These are phyloP conservation scores for Clonostachys byssicola DNA, from an alignment of 2,329 filamentous ascomycete genomes.

Conservation along the genomic window DNA sequence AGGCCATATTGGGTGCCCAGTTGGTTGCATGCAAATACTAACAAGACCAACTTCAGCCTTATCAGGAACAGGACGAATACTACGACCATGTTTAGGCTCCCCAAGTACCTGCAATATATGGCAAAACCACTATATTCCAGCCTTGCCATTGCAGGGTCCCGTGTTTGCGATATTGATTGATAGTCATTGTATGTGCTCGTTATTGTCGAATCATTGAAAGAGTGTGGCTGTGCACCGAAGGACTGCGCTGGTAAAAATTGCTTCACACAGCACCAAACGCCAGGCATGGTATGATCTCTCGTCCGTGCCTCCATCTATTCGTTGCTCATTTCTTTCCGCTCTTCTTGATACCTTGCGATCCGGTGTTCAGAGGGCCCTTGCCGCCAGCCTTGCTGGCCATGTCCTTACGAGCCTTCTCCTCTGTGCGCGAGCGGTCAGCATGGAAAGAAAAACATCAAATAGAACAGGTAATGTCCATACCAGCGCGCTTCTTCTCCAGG, in stretches of 20 bases:
- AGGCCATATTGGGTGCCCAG: too few relatives aligned
- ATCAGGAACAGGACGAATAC: too few relatives aligned
- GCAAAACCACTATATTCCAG: too few relatives aligned
- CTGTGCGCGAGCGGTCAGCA: constrained; percentile 30
- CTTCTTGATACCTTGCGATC: constrained; percentile 92
- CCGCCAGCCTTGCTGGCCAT: constrained; percentile 76
- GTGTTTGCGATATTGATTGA: too few relatives aligned
- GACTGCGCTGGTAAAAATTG: neutral
- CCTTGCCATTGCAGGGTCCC: too few relatives aligned
- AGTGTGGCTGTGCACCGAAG: too few relatives aligned
- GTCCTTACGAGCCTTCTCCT: constrained; percentile 83
- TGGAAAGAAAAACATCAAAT: neutral
- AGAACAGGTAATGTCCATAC: constrained; percentile 43
- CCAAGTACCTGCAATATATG: too few relatives aligned
- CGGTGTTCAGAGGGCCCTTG: constrained; percentile 85
- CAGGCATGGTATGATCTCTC: neutral
- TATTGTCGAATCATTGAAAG: too few relatives aligned
- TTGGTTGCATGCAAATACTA: too few relatives aligned
- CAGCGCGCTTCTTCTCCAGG: constrained; percentile 78
- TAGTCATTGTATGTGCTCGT: too few relatives aligned
- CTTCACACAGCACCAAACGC: neutral
- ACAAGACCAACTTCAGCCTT: too few relatives aligned
- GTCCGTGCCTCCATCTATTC: neutral
- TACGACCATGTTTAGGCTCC: too few relatives aligned
- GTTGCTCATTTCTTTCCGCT: constrained; percentile 83